These are phyloP conservation scores for Plasmodium gaboni DNA, from an alignment of 169 alveolate species.

Conservation along the genomic window DNA sequence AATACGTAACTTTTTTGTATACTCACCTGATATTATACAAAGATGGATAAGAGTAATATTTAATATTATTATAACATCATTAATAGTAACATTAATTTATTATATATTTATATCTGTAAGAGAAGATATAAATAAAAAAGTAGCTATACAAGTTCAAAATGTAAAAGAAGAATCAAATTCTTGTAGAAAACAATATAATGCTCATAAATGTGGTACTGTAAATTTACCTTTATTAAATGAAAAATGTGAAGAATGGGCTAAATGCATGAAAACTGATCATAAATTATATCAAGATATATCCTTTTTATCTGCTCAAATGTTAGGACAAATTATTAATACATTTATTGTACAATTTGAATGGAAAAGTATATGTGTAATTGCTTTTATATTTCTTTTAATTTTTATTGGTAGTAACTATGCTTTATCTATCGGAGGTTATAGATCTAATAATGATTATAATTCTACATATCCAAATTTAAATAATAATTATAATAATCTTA, in stretches of 20 bases:
- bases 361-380: conserved; percentile 76
- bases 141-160: conserved; percentile 70
- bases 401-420: conserved; percentile 77
- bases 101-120: conserved; percentile 65
- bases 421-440: conserved; percentile 47
- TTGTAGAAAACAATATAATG: conserved; percentile 68
- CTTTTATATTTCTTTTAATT: conserved; percentile 70
- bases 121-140: conserved; percentile 72
- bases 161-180: conserved; percentile 71
- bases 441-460: conserved; percentile 13
- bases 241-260: conserved; percentile 75
- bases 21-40: conserved; percentile 76
- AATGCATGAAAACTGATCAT: conserved; percentile 68
- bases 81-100: conserved; percentile 55
- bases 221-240: conserved; percentile 71
- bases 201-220: conserved; percentile 76
- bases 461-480: background rate
- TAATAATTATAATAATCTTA: conserved; percentile 9
- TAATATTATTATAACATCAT: conserved; percentile 61
- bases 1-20: conserved; percentile 27
- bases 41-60: conserved; percentile 74
- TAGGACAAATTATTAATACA: conserved; percentile 70
- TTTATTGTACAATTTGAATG: conserved; percentile 76
- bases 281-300: conserved; percentile 74
- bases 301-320: conserved; percentile 73